These are phyloP conservation scores for Backusella westeae DNA, from an alignment of 192 early-diverging fungal genomes.

Conservation along the genomic window DNA sequence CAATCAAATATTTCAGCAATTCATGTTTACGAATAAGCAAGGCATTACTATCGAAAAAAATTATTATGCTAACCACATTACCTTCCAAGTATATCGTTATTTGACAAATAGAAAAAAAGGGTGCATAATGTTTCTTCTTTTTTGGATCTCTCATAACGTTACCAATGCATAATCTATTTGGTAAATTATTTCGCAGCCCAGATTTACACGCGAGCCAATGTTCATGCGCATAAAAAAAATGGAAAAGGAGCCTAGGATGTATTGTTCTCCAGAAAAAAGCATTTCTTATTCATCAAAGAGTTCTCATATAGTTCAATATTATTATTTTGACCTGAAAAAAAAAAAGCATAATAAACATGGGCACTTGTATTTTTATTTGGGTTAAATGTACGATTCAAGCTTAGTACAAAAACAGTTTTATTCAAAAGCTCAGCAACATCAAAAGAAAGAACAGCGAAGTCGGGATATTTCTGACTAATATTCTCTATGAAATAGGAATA, in stretches of 20 bases:
- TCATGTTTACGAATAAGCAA: background rate
- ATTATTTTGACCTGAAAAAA: background rate
- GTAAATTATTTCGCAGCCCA: too few relatives aligned
- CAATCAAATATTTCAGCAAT: background rate
- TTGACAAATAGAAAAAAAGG: background rate
- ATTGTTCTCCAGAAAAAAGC: too few relatives aligned
- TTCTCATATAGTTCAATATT: too few relatives aligned
- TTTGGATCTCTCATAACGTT: too few relatives aligned
- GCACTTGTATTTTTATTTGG: background rate
- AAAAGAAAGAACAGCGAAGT: too few relatives aligned
- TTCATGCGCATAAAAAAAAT: background rate
- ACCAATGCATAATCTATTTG: too few relatives aligned
- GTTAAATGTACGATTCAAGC: background rate
- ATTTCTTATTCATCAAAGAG: too few relatives aligned
- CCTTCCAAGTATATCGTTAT: background rate
- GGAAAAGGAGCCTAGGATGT: too few relatives aligned
- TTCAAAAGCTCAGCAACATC: too few relatives aligned
- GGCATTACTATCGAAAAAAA: too few relatives aligned
- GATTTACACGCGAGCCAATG: background rate
- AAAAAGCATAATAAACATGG: background rate
- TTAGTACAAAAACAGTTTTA: background rate
- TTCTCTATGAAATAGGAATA: too few relatives aligned
- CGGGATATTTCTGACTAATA: too few relatives aligned
- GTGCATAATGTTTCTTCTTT: background rate
- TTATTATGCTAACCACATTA: background rate